Conservation (phyloP, 305 asterid genomes). For the Andrographis paniculata region DNA sequence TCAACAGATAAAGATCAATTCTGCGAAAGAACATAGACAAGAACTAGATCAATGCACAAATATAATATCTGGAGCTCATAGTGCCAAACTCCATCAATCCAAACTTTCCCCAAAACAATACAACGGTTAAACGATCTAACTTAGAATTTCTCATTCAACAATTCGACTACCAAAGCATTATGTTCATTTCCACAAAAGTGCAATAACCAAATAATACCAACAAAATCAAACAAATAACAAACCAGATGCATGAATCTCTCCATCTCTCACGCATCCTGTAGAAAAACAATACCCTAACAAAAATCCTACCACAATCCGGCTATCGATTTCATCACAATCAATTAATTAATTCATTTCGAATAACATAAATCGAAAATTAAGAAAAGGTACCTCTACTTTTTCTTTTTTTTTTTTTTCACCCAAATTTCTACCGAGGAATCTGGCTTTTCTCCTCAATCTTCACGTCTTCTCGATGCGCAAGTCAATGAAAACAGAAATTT, state of each 20-base stretch:
- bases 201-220: background rate
- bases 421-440: no score
- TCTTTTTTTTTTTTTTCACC: no score
- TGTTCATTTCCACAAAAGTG: background rate
- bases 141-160: no score
- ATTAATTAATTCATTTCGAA: no score
- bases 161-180: no score
- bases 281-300: background rate
- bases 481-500: background rate
- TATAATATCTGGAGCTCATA: constrained; percentile 11
- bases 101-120: no score
- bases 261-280: background rate
- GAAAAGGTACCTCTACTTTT: no score
- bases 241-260: background rate
- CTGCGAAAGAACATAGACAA: constrained; percentile 27
- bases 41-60: constrained; percentile 14
- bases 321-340: background rate
- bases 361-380: no score
- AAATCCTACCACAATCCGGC: background rate
- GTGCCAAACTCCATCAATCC: background rate
- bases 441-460: no score
- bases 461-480: no score
- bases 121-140: no score
- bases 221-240: background rate
- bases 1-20: constrained; percentile 29